Conservation (phyloP, 768 basidiomycete genomes). For the Boletus rufocinnamomeus region DNA sequence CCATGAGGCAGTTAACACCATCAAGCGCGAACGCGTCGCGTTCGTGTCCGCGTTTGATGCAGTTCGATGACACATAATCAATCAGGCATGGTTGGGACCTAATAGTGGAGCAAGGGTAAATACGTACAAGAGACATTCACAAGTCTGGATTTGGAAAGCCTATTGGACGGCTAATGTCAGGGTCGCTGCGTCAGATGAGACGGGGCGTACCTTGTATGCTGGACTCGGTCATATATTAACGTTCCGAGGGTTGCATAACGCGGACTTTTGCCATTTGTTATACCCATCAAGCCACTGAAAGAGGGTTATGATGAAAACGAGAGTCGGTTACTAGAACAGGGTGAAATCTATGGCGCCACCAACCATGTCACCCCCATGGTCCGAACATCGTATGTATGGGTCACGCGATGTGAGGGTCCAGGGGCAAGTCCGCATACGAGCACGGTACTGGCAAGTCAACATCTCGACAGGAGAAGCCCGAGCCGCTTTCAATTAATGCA, state of each 20-base stretch:
- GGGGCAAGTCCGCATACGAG: not conserved
- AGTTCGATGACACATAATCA: conserved; percentile 17
- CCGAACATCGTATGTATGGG: not conserved
- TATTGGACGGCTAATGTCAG: conserved; percentile 9
- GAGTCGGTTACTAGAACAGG: conserved; percentile 1
- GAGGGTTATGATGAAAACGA: conserved; percentile 9
- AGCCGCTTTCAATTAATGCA: conserved; percentile 3
- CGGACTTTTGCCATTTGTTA: conserved; percentile 3
- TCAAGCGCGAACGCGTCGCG: conserved; percentile 18
- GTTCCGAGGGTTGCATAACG: not conserved
- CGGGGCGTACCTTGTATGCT: conserved; percentile 5
- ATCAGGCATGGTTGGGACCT: conserved; percentile 17
- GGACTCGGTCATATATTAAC: not conserved
- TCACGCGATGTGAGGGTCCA: conserved; percentile 15
- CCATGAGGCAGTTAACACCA: conserved; percentile 23
- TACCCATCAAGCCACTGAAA: conserved; percentile 9
- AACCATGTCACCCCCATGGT: conserved; percentile 5
- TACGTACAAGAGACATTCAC: conserved; percentile 28
- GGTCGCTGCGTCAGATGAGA: conserved; percentile 11
- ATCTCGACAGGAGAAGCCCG: conserved; percentile 11
- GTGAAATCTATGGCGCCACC: not conserved
- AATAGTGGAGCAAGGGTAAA: conserved; percentile 23
- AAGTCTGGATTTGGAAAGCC: conserved; percentile 24
- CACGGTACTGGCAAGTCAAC: not conserved
- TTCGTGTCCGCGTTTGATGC: conserved; percentile 15